Evolutionary conservation across 2,329 filamentous ascomycete species (phyloP), one percentile per base, ranked within the genome.

Genomic region (Nothopassalora personata): DNA sequence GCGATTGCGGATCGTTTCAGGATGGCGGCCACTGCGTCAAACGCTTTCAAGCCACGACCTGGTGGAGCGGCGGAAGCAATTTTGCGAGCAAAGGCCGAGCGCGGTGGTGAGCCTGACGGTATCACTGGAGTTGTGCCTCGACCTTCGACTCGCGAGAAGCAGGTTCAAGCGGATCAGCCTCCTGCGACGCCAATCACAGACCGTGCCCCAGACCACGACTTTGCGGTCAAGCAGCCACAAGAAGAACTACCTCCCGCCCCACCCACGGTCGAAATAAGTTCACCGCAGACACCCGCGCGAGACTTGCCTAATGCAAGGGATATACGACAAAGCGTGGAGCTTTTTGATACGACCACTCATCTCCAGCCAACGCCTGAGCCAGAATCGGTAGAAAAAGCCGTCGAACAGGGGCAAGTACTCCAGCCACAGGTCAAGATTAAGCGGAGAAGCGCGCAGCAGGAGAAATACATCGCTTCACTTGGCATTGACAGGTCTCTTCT

Each of bases 101-200:
- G 81, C 36, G 81, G 85, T n/a, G 76, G 61, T 28, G 91, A 88
- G 5, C 89, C 91, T 6, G 92, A 97, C 76, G 93, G 92, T 2
- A 96, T 97, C 64, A 96, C 88, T 11, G 84, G 87, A 43, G 92
- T 97, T 39, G 88, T 97, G 23, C 90, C 90, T 27, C 89, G 91
- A 3, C 91, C 92, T 77, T 47, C 74, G 76, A 57, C 53, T 18
- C 57, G 60, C 13, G 53, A 60, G 18, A 54, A 46, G 13, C 56
- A 47, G 4, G 59, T 60, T 58, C 60, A 57, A 30, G 62, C 65
- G 13, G 67, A 68, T 19, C 34, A 47, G 23, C 27, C 30, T 19
- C 59, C 63, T 28, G 54, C 46, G 5, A 60, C 52, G 9, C 19
- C 54, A 10, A 34, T 39, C 18, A 57, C 30, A 15, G 49, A 51